Conservation (phyloP, 306 rosid genomes). For the Delonix regia region DNA sequence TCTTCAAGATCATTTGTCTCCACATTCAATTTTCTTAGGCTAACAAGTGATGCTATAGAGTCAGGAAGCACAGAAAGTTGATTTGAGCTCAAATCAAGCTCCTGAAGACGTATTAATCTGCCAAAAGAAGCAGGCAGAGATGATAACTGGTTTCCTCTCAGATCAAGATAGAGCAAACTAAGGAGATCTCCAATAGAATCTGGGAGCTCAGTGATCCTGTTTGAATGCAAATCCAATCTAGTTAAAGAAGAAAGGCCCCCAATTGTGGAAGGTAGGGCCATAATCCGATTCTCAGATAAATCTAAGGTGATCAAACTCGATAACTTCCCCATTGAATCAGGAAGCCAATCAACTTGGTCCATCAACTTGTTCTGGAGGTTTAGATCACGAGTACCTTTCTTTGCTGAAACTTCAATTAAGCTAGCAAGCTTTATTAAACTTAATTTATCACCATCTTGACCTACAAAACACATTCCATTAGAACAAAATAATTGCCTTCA, state of each 20-base stretch:
- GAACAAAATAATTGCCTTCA: conserved; percentile 25
- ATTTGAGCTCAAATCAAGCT: conserved; percentile 85
- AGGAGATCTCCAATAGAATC: conserved; percentile 69
- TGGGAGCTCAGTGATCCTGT: conserved; percentile 66
- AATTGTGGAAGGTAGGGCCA: conserved; percentile 66
- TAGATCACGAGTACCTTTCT: conserved; percentile 70
- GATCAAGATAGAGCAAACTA: conserved; percentile 62
- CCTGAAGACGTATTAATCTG: conserved; percentile 68
- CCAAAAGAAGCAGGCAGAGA: conserved; percentile 71
- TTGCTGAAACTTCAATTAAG: conserved; percentile 75
- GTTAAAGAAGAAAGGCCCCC: conserved; percentile 76
- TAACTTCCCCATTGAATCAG: conserved; percentile 82
- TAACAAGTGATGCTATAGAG: conserved; percentile 66
- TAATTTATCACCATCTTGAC: conserved; percentile 80
- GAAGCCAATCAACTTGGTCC: conserved; percentile 90
- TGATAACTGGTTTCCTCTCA: conserved; percentile 64
- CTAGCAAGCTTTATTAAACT: conserved; percentile 78
- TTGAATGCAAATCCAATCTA: conserved; percentile 77
- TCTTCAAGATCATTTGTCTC: conserved; percentile 89
- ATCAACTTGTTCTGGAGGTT: conserved; percentile 66
- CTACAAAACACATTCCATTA: conserved; percentile 50
- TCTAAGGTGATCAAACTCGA: conserved; percentile 73
- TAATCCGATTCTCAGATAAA: conserved; percentile 78
- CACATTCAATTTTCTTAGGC: conserved; percentile 64
- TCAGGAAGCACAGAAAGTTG: conserved; percentile 67